Evolutionary conservation across 176 grass and related monocot species (phyloP).

Genomic region (Avena insularis): DNA sequence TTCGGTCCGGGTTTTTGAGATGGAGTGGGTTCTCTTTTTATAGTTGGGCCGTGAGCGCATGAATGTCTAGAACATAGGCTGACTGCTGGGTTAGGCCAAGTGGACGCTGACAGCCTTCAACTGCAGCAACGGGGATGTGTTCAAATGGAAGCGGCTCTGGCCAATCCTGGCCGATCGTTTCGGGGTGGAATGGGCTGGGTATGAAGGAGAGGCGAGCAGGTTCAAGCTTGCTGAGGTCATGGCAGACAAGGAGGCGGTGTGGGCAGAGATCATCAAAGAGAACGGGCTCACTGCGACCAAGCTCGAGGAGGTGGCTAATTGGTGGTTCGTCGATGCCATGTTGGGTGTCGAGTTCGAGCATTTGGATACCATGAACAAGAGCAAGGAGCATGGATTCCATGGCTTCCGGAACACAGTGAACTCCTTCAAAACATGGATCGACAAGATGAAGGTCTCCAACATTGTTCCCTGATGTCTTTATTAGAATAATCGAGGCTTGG

Average conservation of each 20-base stretch:
- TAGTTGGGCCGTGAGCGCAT: too few relatives aligned
- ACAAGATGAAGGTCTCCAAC: conserved; percentile 9
- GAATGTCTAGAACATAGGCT: too few relatives aligned
- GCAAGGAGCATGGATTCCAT: background rate
- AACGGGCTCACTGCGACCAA: background rate
- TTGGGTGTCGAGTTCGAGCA: background rate
- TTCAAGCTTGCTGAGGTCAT: background rate
- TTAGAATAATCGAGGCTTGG: background rate
- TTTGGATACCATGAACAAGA: background rate
- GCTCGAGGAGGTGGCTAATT: background rate
- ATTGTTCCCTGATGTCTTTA: conserved; percentile 9
- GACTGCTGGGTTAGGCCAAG: too few relatives aligned
- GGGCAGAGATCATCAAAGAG: background rate
- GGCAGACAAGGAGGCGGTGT: background rate
- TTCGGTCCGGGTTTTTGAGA: too few relatives aligned
- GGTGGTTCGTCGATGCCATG: background rate
- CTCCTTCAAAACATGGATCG: background rate
- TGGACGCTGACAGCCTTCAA: background rate
- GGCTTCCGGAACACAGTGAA: background rate
- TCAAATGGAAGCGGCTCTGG: background rate
- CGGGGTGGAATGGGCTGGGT: background rate
- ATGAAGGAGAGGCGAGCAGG: background rate
- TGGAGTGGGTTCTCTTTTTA: too few relatives aligned
- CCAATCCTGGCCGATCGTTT: background rate
- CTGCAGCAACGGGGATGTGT: background rate